Evolutionary conservation across 495 filamentous ascomycete species (phyloP).

Genomic region (Aspergillus mulundensis): DNA sequence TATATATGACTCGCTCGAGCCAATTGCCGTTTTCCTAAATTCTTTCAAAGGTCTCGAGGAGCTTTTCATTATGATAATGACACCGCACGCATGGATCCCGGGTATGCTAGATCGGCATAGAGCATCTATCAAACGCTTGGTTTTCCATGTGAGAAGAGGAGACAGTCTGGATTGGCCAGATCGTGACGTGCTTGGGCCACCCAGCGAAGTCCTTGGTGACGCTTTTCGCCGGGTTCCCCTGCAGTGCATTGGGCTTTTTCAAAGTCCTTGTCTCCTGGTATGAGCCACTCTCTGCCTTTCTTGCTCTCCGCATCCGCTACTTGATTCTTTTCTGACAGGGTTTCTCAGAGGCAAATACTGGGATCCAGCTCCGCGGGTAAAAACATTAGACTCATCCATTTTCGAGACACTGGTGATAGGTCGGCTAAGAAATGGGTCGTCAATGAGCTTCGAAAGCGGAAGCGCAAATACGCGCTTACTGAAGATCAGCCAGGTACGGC

Average conservation of each 20-base stretch:
- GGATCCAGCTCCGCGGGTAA: neutral
- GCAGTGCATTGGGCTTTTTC: neutral
- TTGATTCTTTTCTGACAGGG: neutral
- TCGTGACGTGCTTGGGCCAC: neutral
- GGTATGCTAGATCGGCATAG: neutral
- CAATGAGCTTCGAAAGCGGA: neutral
- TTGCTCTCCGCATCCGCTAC: neutral
- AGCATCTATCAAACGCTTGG: neutral
- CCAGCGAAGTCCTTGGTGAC: neutral
- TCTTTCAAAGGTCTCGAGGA: neutral
- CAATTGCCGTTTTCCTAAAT: neutral
- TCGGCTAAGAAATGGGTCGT: too few relatives aligned
- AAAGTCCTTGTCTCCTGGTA: neutral
- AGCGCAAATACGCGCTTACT: neutral
- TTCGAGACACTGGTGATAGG: too few relatives aligned
- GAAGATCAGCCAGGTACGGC: neutral
- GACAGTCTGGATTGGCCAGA: neutral
- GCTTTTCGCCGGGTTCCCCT: neutral
- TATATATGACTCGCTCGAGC: neutral
- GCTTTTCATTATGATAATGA: neutral
- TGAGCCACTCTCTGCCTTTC: neutral
- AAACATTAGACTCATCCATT: neutral
- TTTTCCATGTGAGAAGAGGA: neutral
- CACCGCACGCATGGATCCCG: neutral
- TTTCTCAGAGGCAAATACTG: neutral